A percentile compares a stretch with the other conserved stretches of the same genome.
phyloP scores from a whole-genome alignment of 192 early-diverging fungal genomes.

The Coemansia pectinata region DNA sequence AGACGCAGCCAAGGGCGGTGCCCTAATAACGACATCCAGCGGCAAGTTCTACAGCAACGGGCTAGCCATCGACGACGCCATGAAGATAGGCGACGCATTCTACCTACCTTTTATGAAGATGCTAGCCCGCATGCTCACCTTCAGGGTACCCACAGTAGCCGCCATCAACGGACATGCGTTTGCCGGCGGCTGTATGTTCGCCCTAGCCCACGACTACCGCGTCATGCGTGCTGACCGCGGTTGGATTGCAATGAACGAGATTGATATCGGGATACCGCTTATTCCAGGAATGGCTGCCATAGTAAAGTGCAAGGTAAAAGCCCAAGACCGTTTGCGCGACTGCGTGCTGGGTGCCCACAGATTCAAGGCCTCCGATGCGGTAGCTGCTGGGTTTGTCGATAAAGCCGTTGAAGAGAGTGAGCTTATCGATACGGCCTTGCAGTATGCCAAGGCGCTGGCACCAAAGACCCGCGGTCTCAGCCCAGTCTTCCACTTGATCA shows the following conservation, averaged over 20 bases:
- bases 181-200: constrained; percentile 73
- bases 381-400: constrained; percentile 64
- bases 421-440: constrained; percentile 56
- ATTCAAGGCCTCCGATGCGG: constrained; percentile 62
- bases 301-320: constrained; percentile 61
- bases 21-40: constrained; percentile 62
- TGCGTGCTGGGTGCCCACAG: constrained; percentile 63
- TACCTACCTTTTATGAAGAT: constrained; percentile 57
- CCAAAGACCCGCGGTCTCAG: constrained; percentile 60
- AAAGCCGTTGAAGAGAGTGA: constrained; percentile 55
- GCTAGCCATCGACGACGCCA: constrained; percentile 58
- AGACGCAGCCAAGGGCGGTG: constrained; percentile 50
- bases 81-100: constrained; percentile 53
- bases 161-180: constrained; percentile 80
- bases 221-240: constrained; percentile 75
- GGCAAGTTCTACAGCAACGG: constrained; percentile 78
- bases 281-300: constrained; percentile 70
- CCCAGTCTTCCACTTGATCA: constrained; percentile 59
- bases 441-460: constrained; percentile 57
- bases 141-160: constrained; percentile 70
- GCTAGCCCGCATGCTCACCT: constrained; percentile 64
- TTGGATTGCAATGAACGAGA: constrained; percentile 78
- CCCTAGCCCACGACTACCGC: constrained; percentile 64
- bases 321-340: constrained; percentile 61
- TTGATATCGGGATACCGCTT: constrained; percentile 68